These are phyloP conservation scores for Auriscalpium vulgare DNA, from an alignment of 768 basidiomycete species.

Conservation along the genomic window DNA sequence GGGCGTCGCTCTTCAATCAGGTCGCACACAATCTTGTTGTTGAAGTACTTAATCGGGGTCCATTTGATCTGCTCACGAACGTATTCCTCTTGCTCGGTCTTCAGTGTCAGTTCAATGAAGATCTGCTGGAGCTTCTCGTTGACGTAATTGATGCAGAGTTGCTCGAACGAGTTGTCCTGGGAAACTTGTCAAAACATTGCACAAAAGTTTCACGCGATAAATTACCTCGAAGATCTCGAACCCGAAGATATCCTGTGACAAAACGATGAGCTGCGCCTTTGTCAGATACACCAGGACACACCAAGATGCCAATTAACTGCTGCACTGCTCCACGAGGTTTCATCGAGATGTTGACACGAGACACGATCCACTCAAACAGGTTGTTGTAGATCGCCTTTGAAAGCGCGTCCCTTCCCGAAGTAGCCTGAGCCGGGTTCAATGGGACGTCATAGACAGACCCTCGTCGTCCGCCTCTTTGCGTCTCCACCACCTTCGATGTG, in stretches of 20 bases:
- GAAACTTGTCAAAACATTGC: not conserved
- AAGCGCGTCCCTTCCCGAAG: slow-evolving; percentile 82
- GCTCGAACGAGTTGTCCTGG: slow-evolving; percentile 92
- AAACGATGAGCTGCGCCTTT: not conserved
- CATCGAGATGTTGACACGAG: slow-evolving; percentile 93
- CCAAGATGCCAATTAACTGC: slow-evolving; percentile 89
- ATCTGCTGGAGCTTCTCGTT: slow-evolving; percentile 99
- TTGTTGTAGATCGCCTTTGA: slow-evolving; percentile 98
- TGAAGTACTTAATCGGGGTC: slow-evolving; percentile 99
- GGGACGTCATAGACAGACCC: slow-evolving; percentile 98
- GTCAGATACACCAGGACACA: slow-evolving; percentile 25
- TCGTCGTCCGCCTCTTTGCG: slow-evolving; percentile 82
- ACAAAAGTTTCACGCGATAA: not conserved
- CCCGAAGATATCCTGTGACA: slow-evolving; percentile 84
- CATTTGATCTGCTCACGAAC: slow-evolving; percentile 98
- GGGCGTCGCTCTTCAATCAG: slow-evolving; percentile 95
- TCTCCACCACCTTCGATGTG: slow-evolving; percentile 83
- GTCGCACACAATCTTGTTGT: slow-evolving; percentile 97
- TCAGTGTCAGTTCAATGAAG: slow-evolving; percentile 97
- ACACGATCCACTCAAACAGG: slow-evolving; percentile 98
- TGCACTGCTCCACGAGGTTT: slow-evolving; percentile 66
- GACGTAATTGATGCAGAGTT: slow-evolving; percentile 99
- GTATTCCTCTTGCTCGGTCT: slow-evolving; percentile 99
- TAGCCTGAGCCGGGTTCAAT: slow-evolving; percentile 85
- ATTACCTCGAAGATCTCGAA: slow-evolving; percentile 95